Evolutionary conservation across 768 basidiomycete genomes (phyloP).

Genomic region (Nevesoporus exiguus): DNA sequence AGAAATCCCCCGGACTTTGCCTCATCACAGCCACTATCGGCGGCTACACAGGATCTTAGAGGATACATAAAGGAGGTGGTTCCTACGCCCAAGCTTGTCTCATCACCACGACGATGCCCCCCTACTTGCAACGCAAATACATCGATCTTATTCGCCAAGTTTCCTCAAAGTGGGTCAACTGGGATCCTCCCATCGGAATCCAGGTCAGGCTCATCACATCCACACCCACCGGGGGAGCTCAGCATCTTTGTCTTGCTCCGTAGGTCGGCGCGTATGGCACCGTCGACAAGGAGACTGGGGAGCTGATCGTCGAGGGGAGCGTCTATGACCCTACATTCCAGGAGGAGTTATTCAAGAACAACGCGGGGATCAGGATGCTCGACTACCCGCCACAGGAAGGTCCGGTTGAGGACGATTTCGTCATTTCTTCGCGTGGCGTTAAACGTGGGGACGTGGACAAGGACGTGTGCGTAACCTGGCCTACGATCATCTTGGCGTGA

Average conservation of each 20-base stretch:
- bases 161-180: slow-evolving; percentile 37
- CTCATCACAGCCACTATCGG: background rate
- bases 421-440: slow-evolving; percentile 22
- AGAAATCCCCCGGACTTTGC: no score
- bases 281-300: slow-evolving; percentile 30
- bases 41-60: background rate
- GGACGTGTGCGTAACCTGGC: slow-evolving; percentile 19
- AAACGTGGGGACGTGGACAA: slow-evolving; percentile 10
- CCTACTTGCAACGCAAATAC: slow-evolving; percentile 29
- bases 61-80: background rate
- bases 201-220: slow-evolving; percentile 15
- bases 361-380: slow-evolving; percentile 11
- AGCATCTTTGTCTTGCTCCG: background rate
- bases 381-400: slow-evolving; percentile 16
- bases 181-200: slow-evolving; percentile 32
- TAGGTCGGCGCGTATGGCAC: slow-evolving; percentile 38
- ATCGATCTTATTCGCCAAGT: slow-evolving; percentile 32
- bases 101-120: slow-evolving; percentile 5
- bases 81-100: background rate
- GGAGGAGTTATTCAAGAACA: slow-evolving; percentile 12
- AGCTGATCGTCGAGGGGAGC: slow-evolving; percentile 33
- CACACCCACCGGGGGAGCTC: background rate
- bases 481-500: background rate
- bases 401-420: slow-evolving; percentile 20
- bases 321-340: slow-evolving; percentile 30